phyloP scores from a whole-genome alignment of 129 eudicot genomes.

The Pseudognaphalium luteoalbum region DNA sequence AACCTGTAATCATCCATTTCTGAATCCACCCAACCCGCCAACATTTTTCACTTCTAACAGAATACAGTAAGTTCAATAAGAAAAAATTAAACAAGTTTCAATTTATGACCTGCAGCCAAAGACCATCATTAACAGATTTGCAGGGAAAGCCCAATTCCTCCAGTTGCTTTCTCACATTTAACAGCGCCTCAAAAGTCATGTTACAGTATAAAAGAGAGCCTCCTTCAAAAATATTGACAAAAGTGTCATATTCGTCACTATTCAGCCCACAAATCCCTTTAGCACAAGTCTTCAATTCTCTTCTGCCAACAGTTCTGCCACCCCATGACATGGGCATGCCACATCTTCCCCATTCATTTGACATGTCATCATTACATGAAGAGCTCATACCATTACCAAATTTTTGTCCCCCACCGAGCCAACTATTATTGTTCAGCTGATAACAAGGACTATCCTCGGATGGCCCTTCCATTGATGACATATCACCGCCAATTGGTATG shows the following conservation, averaged over 20 bases:
- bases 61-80: constrained; percentile 10
- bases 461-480: constrained; percentile 75
- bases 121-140: constrained; percentile 94
- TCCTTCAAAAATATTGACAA: constrained; percentile 84
- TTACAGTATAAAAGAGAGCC: constrained; percentile 92
- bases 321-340: constrained; percentile 88
- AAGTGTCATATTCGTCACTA: constrained; percentile 88
- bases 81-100: constrained; percentile 5
- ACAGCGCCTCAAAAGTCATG: constrained; percentile 92
- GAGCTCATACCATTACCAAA: constrained; percentile 47
- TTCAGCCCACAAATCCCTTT: constrained; percentile 61
- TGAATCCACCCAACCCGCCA: background rate
- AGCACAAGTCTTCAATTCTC: constrained; percentile 63
- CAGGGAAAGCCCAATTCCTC: constrained; percentile 96
- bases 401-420: constrained; percentile 76
- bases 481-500: constrained; percentile 48
- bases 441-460: constrained; percentile 84
- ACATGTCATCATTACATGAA: constrained; percentile 55
- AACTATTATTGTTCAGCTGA: constrained; percentile 60
- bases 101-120: constrained; percentile 92
- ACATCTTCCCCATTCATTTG: constrained; percentile 85
- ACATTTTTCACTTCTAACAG: background rate
- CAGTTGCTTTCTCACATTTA: constrained; percentile 88
- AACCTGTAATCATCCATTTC: background rate
- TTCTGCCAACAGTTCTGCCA: constrained; percentile 82